phyloP scores from a whole-genome alignment of 2,329 filamentous ascomycete genomes.

The Pseudopithomyces maydicus region DNA sequence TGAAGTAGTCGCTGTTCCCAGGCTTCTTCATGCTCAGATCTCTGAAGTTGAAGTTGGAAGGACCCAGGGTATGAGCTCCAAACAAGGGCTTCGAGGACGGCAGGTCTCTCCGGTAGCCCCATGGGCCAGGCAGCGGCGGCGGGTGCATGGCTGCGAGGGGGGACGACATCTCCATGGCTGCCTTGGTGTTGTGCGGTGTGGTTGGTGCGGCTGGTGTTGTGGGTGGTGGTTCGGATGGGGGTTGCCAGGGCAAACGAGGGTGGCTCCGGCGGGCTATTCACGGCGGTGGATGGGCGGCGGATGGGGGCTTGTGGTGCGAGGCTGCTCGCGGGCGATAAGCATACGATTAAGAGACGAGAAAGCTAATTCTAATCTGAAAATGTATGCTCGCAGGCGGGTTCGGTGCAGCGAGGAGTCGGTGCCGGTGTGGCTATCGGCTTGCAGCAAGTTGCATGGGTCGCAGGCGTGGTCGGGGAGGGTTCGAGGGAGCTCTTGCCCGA shows the following conservation, averaged over 20 bases:
- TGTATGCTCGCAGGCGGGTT: slow-evolving; percentile 39
- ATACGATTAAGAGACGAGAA: slow-evolving; percentile 41
- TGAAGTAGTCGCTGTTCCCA: slow-evolving; percentile 78
- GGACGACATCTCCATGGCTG: slow-evolving; percentile 85
- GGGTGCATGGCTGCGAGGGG: slow-evolving; percentile 92
- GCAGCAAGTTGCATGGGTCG: slow-evolving; percentile 29
- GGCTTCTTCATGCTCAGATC: slow-evolving; percentile 73
- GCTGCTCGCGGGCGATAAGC: slow-evolving; percentile 35
- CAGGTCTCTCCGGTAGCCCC: slow-evolving; percentile 65
- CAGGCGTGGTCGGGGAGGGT: slow-evolving; percentile 24
- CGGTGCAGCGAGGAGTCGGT: slow-evolving; percentile 17
- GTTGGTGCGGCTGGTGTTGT: slow-evolving; percentile 12
- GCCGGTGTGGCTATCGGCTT: slow-evolving; percentile 26
- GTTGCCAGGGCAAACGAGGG: slow-evolving; percentile 24
- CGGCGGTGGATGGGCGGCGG: slow-evolving; percentile 22
- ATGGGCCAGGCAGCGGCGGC: slow-evolving; percentile 64
- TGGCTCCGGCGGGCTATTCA: slow-evolving; percentile 18
- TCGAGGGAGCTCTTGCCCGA: slow-evolving; percentile 25
- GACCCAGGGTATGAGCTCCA: slow-evolving; percentile 61
- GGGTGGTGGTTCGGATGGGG: slow-evolving; percentile 11
- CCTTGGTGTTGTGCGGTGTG: slow-evolving; percentile 7
- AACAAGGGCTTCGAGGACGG: slow-evolving; percentile 59
- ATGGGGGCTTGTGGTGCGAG: too few species aligned
- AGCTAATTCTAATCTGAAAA: slow-evolving; percentile 48
- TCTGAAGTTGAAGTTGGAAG: slow-evolving; percentile 76